These are phyloP conservation scores for Gossypium arboreum DNA, from an alignment of 345 rosid genomes.

Conservation along the genomic window DNA sequence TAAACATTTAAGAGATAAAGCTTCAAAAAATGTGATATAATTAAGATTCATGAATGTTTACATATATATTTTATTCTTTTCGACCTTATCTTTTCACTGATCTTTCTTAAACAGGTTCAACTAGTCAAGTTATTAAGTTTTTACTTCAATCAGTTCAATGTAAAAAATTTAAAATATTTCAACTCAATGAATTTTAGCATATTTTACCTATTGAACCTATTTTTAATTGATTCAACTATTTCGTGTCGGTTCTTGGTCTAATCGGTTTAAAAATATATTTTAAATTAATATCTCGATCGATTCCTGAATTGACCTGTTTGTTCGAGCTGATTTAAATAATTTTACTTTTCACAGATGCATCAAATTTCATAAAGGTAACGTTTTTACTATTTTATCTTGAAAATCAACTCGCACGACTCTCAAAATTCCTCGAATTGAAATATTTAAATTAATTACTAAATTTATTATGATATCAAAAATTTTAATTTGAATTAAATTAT, in stretches of 20 bases:
- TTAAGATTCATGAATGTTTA: background rate
- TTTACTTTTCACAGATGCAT: too few relatives aligned
- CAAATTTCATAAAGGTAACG: background rate
- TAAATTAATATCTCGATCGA: rapidly evolving
- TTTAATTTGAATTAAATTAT: background rate
- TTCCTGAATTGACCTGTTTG: rapidly evolving
- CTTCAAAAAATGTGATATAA: background rate
- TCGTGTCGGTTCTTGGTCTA: rapidly evolving
- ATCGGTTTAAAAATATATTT: too few relatives aligned
- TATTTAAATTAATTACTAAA: background rate
- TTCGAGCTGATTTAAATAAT: too few relatives aligned
- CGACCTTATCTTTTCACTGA: background rate
- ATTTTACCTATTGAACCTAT: rapidly evolving
- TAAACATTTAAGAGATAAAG: slow-evolving; percentile 1
- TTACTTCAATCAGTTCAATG: rapidly evolving
- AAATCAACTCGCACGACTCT: background rate
- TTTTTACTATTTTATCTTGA: background rate
- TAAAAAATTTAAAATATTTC: too few relatives aligned
- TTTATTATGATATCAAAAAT: background rate
- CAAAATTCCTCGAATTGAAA: background rate
- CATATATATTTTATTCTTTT: background rate
- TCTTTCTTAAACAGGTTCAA: too few relatives aligned
- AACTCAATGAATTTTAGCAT: rapidly evolving
- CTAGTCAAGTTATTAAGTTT: too few relatives aligned
- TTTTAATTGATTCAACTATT: too few relatives aligned